Evolutionary conservation across 1,284 basidiomycete species (phyloP).

Genomic region (Vanrija sp.): DNA sequence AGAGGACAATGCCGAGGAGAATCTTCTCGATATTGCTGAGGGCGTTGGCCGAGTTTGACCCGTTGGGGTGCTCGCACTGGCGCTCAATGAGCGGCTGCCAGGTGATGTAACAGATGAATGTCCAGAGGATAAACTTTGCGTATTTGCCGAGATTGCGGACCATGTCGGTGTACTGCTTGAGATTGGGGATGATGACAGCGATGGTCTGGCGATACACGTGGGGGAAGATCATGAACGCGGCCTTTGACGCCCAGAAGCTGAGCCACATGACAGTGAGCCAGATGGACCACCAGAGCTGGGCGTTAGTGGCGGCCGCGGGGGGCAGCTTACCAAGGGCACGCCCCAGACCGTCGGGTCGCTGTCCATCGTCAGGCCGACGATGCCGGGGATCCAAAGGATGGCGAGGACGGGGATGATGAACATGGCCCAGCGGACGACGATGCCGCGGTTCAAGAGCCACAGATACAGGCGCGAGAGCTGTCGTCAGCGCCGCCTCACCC

Average conservation of each 20-base stretch:
- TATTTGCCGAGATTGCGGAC: slow-evolving; percentile 61
- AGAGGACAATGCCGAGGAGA: slow-evolving; percentile 71
- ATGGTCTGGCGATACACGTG: slow-evolving; percentile 60
- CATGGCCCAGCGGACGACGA: slow-evolving; percentile 73
- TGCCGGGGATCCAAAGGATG: slow-evolving; percentile 67
- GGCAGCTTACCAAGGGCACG: slow-evolving; percentile 48
- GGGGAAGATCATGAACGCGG: slow-evolving; percentile 62
- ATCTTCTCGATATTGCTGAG: slow-evolving; percentile 23
- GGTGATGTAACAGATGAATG: slow-evolving; percentile 62
- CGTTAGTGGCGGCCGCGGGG: not conserved
- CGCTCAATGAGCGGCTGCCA: slow-evolving; percentile 62
- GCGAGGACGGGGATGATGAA: slow-evolving; percentile 70
- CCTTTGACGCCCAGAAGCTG: slow-evolving; percentile 79
- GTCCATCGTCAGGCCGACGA: slow-evolving; percentile 63
- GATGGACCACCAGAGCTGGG: slow-evolving; percentile 73
- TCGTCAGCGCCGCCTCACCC: not conserved
- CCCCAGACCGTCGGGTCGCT: slow-evolving; percentile 54
- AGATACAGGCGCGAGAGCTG: slow-evolving; percentile 56
- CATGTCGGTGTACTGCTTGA: slow-evolving; percentile 73
- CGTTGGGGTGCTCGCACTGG: slow-evolving; percentile 15
- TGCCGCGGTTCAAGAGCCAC: slow-evolving; percentile 70
- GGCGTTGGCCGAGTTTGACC: slow-evolving; percentile 6
- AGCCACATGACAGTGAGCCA: slow-evolving; percentile 76
- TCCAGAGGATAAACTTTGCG: slow-evolving; percentile 67
- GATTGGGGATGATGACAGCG: slow-evolving; percentile 65